These are phyloP conservation scores for Fusarium tanahbumbuense DNA, from an alignment of 2,329 filamentous ascomycete species.

Conservation along the genomic window DNA sequence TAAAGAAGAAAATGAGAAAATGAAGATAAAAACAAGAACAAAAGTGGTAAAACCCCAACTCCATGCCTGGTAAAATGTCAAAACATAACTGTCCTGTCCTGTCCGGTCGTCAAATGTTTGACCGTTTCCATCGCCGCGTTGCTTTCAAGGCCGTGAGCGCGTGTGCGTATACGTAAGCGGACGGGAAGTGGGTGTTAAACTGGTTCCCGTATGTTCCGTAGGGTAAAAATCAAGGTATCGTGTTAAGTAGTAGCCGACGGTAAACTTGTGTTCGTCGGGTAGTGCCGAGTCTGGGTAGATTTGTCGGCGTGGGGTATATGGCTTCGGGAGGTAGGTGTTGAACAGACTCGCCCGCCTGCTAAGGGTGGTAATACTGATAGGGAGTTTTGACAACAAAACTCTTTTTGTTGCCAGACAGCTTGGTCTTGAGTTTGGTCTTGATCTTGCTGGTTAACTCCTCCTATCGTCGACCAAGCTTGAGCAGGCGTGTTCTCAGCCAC, in stretches of 20 bases:
- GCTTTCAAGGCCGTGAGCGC: slow-evolving; percentile 37
- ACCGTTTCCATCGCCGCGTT: slow-evolving; percentile 31
- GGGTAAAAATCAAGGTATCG: slow-evolving; percentile 25
- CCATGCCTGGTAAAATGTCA: slow-evolving; percentile 37
- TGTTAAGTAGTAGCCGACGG: slow-evolving; percentile 8
- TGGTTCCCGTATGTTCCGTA: slow-evolving; percentile 12
- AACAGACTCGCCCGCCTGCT: slow-evolving; percentile 3
- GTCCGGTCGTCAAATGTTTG: slow-evolving; percentile 15
- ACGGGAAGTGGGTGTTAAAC: slow-evolving; percentile 18
- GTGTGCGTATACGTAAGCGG: slow-evolving; percentile 28
- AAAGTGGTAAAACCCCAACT: slow-evolving; percentile 35
- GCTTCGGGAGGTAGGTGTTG: slow-evolving; percentile 22
- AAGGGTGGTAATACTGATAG: slow-evolving; percentile 22
- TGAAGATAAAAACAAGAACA: slow-evolving; percentile 11
- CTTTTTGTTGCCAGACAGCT: slow-evolving; percentile 22
- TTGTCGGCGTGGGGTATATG: slow-evolving; percentile 31
- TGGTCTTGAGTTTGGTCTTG: slow-evolving; percentile 30
- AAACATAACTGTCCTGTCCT: slow-evolving; percentile 31
- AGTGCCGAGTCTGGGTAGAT: slow-evolving; percentile 10
- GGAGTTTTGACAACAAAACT: slow-evolving; percentile 23
- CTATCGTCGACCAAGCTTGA: slow-evolving; percentile 57
- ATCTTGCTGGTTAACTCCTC: slow-evolving; percentile 38
- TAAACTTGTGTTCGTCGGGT: slow-evolving; percentile 10
- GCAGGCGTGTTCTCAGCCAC: slow-evolving; percentile 68
- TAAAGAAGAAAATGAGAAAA: slow-evolving; percentile 20